phyloP scores from a whole-genome alignment of 805 yeast genomes.

The Candida pseudoglaebosa region DNA sequence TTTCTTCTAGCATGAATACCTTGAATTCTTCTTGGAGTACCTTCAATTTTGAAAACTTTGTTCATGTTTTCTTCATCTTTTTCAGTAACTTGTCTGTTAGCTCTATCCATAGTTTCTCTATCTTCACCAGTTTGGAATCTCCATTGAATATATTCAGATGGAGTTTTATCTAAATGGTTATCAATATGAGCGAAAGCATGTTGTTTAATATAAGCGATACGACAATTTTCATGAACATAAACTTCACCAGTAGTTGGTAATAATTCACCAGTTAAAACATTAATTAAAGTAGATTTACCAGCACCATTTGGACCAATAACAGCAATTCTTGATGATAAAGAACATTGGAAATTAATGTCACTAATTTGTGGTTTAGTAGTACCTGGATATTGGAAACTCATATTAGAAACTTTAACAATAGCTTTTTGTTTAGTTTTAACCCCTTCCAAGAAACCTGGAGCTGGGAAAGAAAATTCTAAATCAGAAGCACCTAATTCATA shows the following conservation, averaged over 20 bases:
- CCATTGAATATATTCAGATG: slow-evolving; percentile 99
- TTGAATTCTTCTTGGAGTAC: slow-evolving; percentile 95
- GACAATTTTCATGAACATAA: slow-evolving; percentile 98
- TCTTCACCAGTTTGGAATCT: slow-evolving; percentile 99
- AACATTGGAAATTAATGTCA: slow-evolving; percentile 97
- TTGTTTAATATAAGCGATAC: slow-evolving; percentile 99
- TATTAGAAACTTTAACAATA: slow-evolving; percentile 94
- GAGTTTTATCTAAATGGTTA: slow-evolving; percentile 97
- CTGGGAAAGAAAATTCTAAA: slow-evolving; percentile 96
- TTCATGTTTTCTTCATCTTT: slow-evolving; percentile 97
- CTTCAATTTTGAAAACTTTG: slow-evolving; percentile 98
- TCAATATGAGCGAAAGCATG: slow-evolving; percentile 99
- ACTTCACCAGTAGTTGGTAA: slow-evolving; percentile 98
- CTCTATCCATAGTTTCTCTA: slow-evolving; percentile 99
- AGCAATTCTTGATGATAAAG: slow-evolving; percentile 98
- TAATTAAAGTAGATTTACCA: slow-evolving; percentile 98
- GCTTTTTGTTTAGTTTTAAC: slow-evolving; percentile 99
- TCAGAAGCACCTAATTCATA: slow-evolving; percentile 98
- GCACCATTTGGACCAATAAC: slow-evolving; percentile 99
- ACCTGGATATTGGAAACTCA: slow-evolving; percentile 99
- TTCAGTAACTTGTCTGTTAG: slow-evolving; percentile 97
- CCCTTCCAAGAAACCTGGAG: slow-evolving; percentile 99
- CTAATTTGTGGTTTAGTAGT: slow-evolving; percentile 90
- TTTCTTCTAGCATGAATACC: slow-evolving; percentile 96
- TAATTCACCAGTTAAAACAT: slow-evolving; percentile 98